Evolutionary conservation across 805 yeast species (phyloP), one percentile per base, ranked within the genome.

Genomic region (Saccharomycopsis sp.): DNA sequence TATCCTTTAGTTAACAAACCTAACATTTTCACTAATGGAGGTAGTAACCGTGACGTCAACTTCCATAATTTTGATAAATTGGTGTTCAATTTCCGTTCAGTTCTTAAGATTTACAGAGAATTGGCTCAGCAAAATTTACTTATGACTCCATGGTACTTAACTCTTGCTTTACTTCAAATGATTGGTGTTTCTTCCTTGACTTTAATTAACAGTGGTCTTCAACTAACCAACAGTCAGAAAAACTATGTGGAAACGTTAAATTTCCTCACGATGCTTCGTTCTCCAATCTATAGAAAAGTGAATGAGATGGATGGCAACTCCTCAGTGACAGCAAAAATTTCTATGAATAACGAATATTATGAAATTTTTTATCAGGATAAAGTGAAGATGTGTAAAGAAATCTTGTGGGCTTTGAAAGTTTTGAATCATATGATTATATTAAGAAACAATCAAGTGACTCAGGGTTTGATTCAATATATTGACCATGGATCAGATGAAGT

Each of bases 341-440:
- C n/a, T n/a, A 27, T 44, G 34, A 44, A 47, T 17, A 31, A 31
- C 21, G 33, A 11, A 4, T 19, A 26, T 20, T 42, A 42, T 24
- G 36, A 42, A 20, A 41, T 42, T 7, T n/a, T 23, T 21, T 42
- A 36, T 23, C 32, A 5, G 54, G 54, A 14, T 23, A 41, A 41
- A 35, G 54, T 58, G 41, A 47, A 44, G 8, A 78, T 78, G 85
- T 73, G 71, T 9, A 65, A 68, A 36, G 84, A 78, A 55, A 74
- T 81, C 53, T 53, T 75, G n/a, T 79, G 84, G 85, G 77, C 74
- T 1, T 53, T 79, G 34, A 75, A 75, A 50, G 72, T 71, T 65
- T 60, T 75, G 47, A 76, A 75, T 53, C 74, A 71, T 48, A 67
- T 77, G 53, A 59, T 72, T 38, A 59, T 69, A n/a, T 58, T 73